Base-by-base conservation (phyloP, 1,139 yeast genomes). In the Zygosaccharomyces sapae region DNA sequence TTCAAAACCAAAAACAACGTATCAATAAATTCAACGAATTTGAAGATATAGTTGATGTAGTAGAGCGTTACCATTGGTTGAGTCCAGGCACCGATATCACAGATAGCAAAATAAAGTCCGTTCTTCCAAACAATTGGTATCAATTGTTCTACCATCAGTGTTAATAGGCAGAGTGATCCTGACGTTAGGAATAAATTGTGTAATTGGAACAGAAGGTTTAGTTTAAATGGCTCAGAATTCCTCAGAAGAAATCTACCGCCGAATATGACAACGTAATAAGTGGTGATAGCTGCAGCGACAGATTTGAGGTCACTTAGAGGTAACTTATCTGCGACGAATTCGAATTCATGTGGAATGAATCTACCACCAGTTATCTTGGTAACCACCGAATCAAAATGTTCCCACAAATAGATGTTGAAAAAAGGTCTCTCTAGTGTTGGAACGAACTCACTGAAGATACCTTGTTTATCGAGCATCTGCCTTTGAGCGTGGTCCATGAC, bases 1-100 rank as follows among this genome's bases (percentile, higher is more conserved):
- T 84, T 85, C 47, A 84, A 76, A 36, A 85, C 89, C 60, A 85
- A 71, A 69, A 85, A 83, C 7, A 83, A 70, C n/a, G 94, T 85
- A 65, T 85, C 94, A 53, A 83, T 68, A 55, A 85, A 81, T 65
- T 85, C 94, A 54, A 76, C 59, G 65, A 75, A 85, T 65, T 85
- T 85, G 58, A 86, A 79, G 62, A 85, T 70, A 68, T 84, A 85
- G 70, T 85, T 85, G 65, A 85, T 69, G 68, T 83, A 85, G 69
- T 85, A 85, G 56, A 85, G 70, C 13, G 81, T 75, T 42, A 82
- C 86, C 63, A 85, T 70, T 57, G 76, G 77, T 61, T 77, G 83
- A 44, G 89, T 80, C 82, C 86, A 85, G 3, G 90, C 86, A 22
- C 73, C 71, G 19, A 67, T 64, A 61, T 76, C 67, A 69, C 94